phyloP scores from a whole-genome alignment of 176 grass and related monocot species.

The Bolboschoenus planiculmis region DNA sequence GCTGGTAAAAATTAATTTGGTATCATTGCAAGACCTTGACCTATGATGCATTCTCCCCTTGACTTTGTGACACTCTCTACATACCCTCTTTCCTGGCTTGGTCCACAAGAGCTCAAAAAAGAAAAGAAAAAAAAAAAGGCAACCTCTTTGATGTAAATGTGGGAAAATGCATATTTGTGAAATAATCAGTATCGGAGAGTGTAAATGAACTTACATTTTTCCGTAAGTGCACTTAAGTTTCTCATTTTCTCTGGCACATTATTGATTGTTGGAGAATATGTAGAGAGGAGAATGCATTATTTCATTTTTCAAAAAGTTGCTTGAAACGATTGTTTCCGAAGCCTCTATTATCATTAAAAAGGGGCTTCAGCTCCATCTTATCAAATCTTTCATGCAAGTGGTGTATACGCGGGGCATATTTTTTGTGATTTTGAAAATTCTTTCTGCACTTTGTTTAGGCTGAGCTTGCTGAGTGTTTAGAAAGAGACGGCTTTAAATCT shows the following conservation, averaged over 20 bases:
- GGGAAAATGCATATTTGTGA: background rate
- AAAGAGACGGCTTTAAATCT: constrained; percentile 93
- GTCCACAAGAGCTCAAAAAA: background rate
- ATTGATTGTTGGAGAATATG: background rate
- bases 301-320: background rate
- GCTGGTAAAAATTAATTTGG: background rate
- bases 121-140: too few relatives aligned
- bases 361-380: background rate
- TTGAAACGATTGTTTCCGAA: background rate
- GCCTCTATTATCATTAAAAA: background rate
- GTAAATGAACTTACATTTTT: background rate
- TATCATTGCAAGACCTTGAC: background rate
- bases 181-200: background rate
- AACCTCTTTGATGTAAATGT: background rate
- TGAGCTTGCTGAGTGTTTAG: constrained; percentile 83
- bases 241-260: background rate
- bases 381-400: background rate
- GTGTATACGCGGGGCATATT: background rate
- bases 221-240: background rate
- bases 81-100: background rate
- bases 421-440: background rate
- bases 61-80: background rate
- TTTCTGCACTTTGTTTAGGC: constrained; percentile 37
- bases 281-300: background rate
- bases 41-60: background rate